Base-by-base conservation (phyloP, 305 asterid species). In the Stenogyne calaminthoides region DNA sequence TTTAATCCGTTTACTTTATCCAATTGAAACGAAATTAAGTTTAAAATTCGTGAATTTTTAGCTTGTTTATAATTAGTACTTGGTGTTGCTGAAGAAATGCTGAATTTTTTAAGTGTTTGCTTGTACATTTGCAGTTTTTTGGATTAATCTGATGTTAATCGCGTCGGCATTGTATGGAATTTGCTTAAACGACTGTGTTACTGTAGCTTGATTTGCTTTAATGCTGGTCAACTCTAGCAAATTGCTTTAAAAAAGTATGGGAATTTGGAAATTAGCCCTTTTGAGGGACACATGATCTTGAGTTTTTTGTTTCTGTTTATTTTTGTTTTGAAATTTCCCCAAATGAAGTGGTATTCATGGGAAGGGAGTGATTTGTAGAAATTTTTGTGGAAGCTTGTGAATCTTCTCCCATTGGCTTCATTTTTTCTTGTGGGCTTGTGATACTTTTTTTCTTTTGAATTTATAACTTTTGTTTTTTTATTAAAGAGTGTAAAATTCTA, bases 141-240 rank as follows among this genome's bases (percentile, higher is more conserved):
- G 62, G 67, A 55, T 67, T 71, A 16, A 29, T 78, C 15, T 61
- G 69, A 42, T 12, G 14, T 71, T 54, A 47, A 56, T 69, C 59
- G 58, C 68, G 61, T 75, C 67, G 4, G 71, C 84, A 76, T 78
- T 76, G 77, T 69, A 9, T 37, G 77, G 56, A 40, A 46, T 47
- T 79, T 51, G 67, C 51, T 12, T 55, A 16, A 47, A 59, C 20
- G 62, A 7, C 57, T 52, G 20, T 40, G 10, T 44, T 46, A 62
- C 61, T 73, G 8, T 44, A 19, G 77, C 18, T 74, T 67, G 64
- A 62, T 42, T 78, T 69, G 51, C 73, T 55, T 70, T 51, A 47
- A 14, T 67, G 61, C 6, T 36, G 71, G 76, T 70, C 77, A 64
- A 68, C 73, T 63, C 42, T 68, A 56, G 44, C 20, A 25, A 54